Evolutionary conservation across 768 basidiomycete genomes (phyloP), one percentile per base, ranked within the genome.

Genomic region (Boletus sensibilis): DNA sequence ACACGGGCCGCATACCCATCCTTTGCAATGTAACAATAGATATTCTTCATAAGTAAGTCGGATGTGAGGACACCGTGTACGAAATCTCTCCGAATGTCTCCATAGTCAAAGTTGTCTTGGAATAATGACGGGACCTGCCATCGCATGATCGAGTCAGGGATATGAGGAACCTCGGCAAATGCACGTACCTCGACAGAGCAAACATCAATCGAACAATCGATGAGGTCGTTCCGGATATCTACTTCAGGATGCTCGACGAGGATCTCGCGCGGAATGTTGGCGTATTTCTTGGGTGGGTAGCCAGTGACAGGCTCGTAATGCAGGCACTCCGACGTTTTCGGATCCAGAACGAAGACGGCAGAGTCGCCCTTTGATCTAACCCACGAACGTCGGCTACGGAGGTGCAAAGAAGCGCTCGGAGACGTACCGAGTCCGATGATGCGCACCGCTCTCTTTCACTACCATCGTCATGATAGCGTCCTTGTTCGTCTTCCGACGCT

Each of bases 81-180:
- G 65, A 99, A 97, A 73, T 98, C 94, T 61, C 85, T 79, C 55
- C 94, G 85, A 57, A 98, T 82, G 73, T 95, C 93, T 14, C 86
- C 85, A 67, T 95, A 98, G 74, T 98, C 97, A 67, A 99, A 99
- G 74, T 98, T 98, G 75, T 98, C 97, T 70, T 95, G 94, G 76
- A 98, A 99, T 5, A 98, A 71, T 1, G 95, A 95, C 1, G 94
- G 94, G 37, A 98, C 91, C 90, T 97, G 64, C 52, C 27, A 55
- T 49, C 31, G 35, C n/a, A 38, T 16, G 56, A 34, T 45, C 39
- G 4, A 44, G 37, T 61, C 48, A 45, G 41, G 11, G n/a, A 35
- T n/a, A 25, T 40, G 43, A 47, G 47, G 29, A 10, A 23, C 20
- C 37, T 50, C 33, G 16, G 27, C 9, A 25, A 18, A 39, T 9